A percentile compares a stretch with the other conserved stretches of the same genome.
Evolutionary conservation across 345 rosid genomes (phyloP).

Genomic region (Xanthoceras sorbifolium): DNA sequence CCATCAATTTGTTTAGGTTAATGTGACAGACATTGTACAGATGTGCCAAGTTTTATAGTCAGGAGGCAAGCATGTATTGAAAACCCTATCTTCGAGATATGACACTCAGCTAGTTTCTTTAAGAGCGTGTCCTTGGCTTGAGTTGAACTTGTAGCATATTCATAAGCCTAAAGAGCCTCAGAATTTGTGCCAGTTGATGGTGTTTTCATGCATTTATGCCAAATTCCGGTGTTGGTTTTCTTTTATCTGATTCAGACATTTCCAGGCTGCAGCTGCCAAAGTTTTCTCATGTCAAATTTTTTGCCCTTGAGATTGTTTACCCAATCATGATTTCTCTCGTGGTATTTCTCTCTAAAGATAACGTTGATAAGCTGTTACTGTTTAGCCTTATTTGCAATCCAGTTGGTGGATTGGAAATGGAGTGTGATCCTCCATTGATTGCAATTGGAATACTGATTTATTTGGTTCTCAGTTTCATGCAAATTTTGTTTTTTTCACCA

Average conservation of each 20-base stretch:
- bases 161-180: background rate
- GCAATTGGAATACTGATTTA: constrained; percentile 1
- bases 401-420: background rate
- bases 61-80: background rate
- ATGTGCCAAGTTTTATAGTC: background rate
- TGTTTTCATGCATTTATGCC: background rate
- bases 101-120: background rate
- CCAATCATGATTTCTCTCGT: background rate
- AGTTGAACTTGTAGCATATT: background rate
- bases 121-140: background rate
- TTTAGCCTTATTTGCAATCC: background rate
- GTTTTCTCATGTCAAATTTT: background rate
- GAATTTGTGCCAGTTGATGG: constrained; percentile 3
- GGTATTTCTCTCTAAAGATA: background rate
- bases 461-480: constrained; percentile 17
- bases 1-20: background rate
- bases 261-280: background rate
- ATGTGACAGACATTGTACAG: background rate
- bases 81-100: background rate
- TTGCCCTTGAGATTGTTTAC: background rate
- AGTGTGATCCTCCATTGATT: background rate
- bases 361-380: background rate
- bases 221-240: background rate
- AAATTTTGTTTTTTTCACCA: constrained; percentile 31
- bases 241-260: background rate